Evolutionary conservation across 2,329 filamentous ascomycete genomes (phyloP), one percentile per base, ranked within the genome.

Genomic region (Rhynchosporium secalis): DNA sequence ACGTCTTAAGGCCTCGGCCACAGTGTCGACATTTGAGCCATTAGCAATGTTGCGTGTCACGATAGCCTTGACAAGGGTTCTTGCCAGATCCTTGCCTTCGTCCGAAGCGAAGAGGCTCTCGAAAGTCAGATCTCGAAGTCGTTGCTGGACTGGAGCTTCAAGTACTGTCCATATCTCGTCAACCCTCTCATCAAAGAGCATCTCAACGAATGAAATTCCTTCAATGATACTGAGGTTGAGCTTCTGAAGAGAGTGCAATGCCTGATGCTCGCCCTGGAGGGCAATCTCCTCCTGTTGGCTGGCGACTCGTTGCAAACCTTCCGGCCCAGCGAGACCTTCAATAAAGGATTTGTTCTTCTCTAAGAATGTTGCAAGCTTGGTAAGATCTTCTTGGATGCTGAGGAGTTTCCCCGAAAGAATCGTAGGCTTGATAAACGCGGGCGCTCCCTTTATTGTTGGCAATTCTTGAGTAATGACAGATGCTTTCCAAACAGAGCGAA

Each of bases 41-140:
- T 92, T 96, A 62, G 94, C 90, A 70, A 99, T 99, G 75, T 96
- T 99, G 71, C 93, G 88, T 75, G 98, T 98, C 60, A 99, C 95
- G 72, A 99, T 98, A 0, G 94, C 92, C 75, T 98, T 99, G 61
- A 99, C 95, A 1, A 99, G 81, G 60, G 96, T 85, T 76, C 96
- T 97, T 2, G 94, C 96, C 29, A 98, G 84, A 10, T 96, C 92
- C 70, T 92, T 92, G 38, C 95, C 95, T 20, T 86, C 82, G 5
- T 83, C 77, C 47, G 89, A 86, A 3, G 91, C 90, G 75, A 99
- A 98, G 0, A 99, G 84, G 51, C 86, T 84, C 74, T 98, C 92
- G 72, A 91, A 99, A 0, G 92, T 97, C 58, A 99, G 82, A 41
- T 88, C 84, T 62, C 85, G 83, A 58, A 96, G 86, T 63, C 86